Evolutionary conservation across 2,329 filamentous ascomycete species (phyloP).

Genomic region (Boeremia lycopersici): DNA sequence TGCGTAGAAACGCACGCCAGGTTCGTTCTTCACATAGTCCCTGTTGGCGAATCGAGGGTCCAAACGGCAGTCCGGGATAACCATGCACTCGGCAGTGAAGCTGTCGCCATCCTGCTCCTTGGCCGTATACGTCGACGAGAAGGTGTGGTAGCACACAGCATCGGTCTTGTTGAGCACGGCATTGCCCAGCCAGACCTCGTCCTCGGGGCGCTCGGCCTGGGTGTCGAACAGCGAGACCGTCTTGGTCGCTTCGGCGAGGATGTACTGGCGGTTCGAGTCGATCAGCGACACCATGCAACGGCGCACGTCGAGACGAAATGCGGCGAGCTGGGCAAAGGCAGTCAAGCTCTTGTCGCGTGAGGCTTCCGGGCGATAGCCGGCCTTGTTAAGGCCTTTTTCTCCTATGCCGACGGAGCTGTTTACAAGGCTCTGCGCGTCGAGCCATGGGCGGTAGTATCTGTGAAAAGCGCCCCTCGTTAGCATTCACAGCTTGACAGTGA

Average conservation of each 20-base stretch:
- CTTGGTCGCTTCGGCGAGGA: constrained; percentile 48
- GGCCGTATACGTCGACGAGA: constrained; percentile 32
- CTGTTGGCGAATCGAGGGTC: constrained; percentile 32
- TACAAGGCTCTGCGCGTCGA: constrained; percentile 43
- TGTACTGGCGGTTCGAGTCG: constrained; percentile 45
- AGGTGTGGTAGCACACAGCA: constrained; percentile 39
- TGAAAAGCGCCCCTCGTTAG: not conserved
- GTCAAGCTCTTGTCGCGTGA: constrained; percentile 40
- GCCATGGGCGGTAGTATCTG: constrained; percentile 46
- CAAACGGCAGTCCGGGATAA: constrained; percentile 35
- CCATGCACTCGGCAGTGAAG: constrained; percentile 26
- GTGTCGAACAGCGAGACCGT: constrained; percentile 42
- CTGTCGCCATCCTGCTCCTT: constrained; percentile 27
- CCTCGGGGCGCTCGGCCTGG: constrained; percentile 25
- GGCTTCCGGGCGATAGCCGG: constrained; percentile 26
- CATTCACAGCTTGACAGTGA: not conserved
- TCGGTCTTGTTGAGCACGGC: constrained; percentile 37
- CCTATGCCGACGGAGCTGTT: constrained; percentile 30
- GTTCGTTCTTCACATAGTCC: constrained; percentile 35
- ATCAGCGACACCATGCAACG: constrained; percentile 47
- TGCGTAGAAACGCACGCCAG: constrained; percentile 41
- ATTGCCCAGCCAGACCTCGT: constrained; percentile 42
- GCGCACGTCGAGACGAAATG: constrained; percentile 41
- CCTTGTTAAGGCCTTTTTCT: constrained; percentile 34
- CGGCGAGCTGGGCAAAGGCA: constrained; percentile 45